Evolutionary conservation across 2,329 filamentous ascomycete species (phyloP), one percentile per base, ranked within the genome.

Genomic region (Eutypella sp.): DNA sequence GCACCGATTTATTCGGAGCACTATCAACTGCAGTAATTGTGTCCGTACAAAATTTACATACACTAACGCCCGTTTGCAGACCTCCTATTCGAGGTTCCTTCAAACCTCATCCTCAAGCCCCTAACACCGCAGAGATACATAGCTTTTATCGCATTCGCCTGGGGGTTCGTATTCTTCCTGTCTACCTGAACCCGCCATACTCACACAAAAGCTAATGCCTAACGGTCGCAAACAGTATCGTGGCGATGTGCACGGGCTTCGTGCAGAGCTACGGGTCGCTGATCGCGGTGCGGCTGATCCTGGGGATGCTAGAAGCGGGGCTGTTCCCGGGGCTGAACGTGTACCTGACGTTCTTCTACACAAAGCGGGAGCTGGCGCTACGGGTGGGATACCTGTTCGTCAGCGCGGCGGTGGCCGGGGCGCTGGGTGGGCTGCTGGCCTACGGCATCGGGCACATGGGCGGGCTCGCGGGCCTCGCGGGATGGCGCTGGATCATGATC

Each of bases 371-470:
- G 64, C 75, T 89, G 2, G 85, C 84, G 4, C 66, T 89, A 36
- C 79, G 87, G 2, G 82, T 89, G 3, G 84, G 83, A 2, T 89
- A 87, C 54, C 73, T 90, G 0, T 89, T 89, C 58, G 81, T 85
- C 42, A 79, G 75, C 37, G 78, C 85, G 1, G 85, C 87, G 2
- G 70, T 88, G 3, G 84, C 85, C 0, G 87, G 87, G 2, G 86
- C 84, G 1, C 76, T 81, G 20, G 86, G 87, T 5, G 87, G 87
- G 0, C 67, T 91, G 13, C 69, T 91, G 15, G 87, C 87, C 0
- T 89, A 84, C 50, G 85, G 76, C 1, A 87, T 90, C 49, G 84
- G 84, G 0, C 79, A 84, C 57, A 81, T 91, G 78, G 82, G 87
- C 41, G 86, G 85, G 1, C 60, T 82, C 1, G 66, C 68, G 0